phyloP scores from a whole-genome alignment of 2,329 filamentous ascomycete genomes.

The Endothia cerciana region DNA sequence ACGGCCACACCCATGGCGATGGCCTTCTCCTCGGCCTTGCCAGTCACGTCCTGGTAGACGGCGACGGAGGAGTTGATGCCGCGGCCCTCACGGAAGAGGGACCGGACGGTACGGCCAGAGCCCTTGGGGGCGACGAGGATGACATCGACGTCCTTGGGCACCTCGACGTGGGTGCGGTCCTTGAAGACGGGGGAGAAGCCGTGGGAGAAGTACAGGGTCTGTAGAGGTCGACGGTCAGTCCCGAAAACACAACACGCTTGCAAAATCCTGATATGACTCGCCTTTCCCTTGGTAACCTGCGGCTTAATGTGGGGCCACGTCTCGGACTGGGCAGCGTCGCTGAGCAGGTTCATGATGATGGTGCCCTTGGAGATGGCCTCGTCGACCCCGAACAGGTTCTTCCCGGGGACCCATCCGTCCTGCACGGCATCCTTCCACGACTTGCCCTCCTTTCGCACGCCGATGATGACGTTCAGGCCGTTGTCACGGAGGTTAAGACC shows the following conservation, averaged over 20 bases:
- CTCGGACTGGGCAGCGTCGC: constrained; percentile 96
- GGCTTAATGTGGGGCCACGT: constrained; percentile 99
- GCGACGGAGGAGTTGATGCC: constrained; percentile 99
- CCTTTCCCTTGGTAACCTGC: constrained; percentile 98
- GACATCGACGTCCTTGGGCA: constrained; percentile 94
- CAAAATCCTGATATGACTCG: constrained; percentile 45
- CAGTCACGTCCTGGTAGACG: constrained; percentile 97
- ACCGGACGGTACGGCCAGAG: constrained; percentile 96
- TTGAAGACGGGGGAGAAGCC: constrained; percentile 99
- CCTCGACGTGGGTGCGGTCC: constrained; percentile 97
- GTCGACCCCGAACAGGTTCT: constrained; percentile 98
- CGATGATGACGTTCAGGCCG: constrained; percentile 97
- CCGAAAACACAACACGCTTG: neutral
- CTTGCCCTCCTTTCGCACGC: constrained; percentile 96
- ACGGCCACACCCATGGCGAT: constrained; percentile 95
- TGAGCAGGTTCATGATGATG: constrained; percentile 99
- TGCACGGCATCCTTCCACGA: constrained; percentile 98
- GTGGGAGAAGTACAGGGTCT: constrained; percentile 99
- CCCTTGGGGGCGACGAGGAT: constrained; percentile 99
- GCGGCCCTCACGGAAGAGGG: constrained; percentile 98
- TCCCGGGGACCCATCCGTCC: constrained; percentile 97
- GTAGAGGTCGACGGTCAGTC: constrained; percentile 17
- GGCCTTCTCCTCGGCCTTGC: constrained; percentile 97
- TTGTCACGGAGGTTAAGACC: constrained; percentile 99
- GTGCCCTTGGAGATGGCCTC: constrained; percentile 93